phyloP scores from a whole-genome alignment of 371 early-diverging fungal genomes.

The Conidiobolus coronatus region DNA sequence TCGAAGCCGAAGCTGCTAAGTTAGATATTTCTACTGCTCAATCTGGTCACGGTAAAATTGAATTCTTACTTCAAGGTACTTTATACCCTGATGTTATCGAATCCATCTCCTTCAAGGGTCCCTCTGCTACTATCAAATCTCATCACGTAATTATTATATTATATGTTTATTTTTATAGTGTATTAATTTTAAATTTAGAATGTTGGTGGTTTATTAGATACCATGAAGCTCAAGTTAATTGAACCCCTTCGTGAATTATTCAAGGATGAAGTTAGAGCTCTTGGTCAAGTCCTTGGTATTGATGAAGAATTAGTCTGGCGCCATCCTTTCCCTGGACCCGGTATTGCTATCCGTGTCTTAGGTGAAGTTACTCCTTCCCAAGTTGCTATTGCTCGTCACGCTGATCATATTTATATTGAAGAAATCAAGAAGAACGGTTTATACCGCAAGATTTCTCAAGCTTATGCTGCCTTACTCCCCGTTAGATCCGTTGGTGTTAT shows the following conservation, averaged over 20 bases:
- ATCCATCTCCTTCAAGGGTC: constrained; percentile 95
- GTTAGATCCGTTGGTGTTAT: constrained; percentile 93
- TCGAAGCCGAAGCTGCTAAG: constrained; percentile 75
- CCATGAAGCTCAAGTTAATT: constrained; percentile 91
- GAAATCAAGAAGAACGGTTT: constrained; percentile 91
- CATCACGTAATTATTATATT: constrained; percentile 86
- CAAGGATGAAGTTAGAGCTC: constrained; percentile 93
- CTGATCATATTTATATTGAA: constrained; percentile 90
- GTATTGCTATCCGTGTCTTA: constrained; percentile 88
- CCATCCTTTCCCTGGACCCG: constrained; percentile 97
- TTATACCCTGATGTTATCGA: constrained; percentile 97
- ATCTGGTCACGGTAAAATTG: constrained; percentile 37
- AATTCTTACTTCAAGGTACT: constrained; percentile 90
- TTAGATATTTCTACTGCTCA: constrained; percentile 54
- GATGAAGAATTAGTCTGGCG: constrained; percentile 93
- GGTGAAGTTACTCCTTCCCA: constrained; percentile 85
- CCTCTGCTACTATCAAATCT: constrained; percentile 92
- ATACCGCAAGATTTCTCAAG: constrained; percentile 90
- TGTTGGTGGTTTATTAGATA: constrained; percentile 84
- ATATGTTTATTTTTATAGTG: constrained; percentile 2
- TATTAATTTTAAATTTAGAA: constrained; percentile 21
- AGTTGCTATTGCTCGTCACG: constrained; percentile 79
- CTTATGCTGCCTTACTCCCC: constrained; percentile 86
- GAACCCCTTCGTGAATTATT: constrained; percentile 94
- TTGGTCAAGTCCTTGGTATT: constrained; percentile 68